These are phyloP conservation scores for Phytopythium delawarense DNA, from an alignment of 352 stramenopile species.

Conservation along the genomic window DNA sequence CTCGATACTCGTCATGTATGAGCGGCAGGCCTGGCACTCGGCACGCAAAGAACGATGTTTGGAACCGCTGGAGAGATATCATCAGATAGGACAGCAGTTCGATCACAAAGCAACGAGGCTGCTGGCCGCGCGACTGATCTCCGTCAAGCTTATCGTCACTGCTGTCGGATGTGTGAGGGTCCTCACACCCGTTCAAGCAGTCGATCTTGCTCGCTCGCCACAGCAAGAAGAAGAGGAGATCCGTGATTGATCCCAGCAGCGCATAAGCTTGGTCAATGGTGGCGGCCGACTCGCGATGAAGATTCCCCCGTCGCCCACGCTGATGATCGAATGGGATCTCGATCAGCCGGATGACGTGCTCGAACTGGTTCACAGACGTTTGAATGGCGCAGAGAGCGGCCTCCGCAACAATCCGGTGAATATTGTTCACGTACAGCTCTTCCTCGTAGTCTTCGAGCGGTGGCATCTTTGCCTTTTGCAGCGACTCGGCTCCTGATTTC, in stretches of 20 bases:
- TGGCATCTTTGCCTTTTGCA: background rate
- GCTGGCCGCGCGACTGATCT: background rate
- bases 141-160: constrained; percentile 15
- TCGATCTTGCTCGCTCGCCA: constrained; percentile 43
- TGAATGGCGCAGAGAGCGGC: constrained; percentile 36
- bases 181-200: constrained; percentile 21
- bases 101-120: constrained; percentile 30
- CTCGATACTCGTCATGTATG: constrained; percentile 46
- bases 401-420: constrained; percentile 36
- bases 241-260: constrained; percentile 43
- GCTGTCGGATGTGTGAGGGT: constrained; percentile 15
- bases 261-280: constrained; percentile 39
- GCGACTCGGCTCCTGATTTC: background rate
- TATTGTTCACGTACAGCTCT: constrained; percentile 24
- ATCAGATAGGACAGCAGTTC: constrained; percentile 51
- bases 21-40: constrained; percentile 41
- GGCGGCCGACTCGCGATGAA: background rate
- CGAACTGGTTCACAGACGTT: constrained; percentile 51
- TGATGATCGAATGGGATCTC: constrained; percentile 26
- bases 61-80: constrained; percentile 44
- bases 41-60: constrained; percentile 44
- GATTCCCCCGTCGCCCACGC: background rate
- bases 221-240: constrained; percentile 58
- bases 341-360: constrained; percentile 41
- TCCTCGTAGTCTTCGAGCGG: constrained; percentile 5